These are phyloP conservation scores for Calonectria pauciramosa DNA, from an alignment of 2,329 filamentous ascomycete species.

Conservation along the genomic window DNA sequence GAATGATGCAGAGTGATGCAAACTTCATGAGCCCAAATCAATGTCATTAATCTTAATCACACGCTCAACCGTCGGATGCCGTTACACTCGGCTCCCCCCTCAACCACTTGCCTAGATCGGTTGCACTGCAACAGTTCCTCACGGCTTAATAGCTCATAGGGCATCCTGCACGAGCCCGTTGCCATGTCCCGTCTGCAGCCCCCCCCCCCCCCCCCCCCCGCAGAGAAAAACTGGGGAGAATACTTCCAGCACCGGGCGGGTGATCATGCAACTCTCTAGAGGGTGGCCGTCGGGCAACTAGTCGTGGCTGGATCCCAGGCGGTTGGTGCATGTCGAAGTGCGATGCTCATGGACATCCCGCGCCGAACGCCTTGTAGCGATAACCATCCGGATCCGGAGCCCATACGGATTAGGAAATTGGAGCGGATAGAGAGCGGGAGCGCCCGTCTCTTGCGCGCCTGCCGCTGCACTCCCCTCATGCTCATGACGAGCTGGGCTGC, in stretches of 20 bases:
- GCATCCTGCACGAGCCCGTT: conserved; percentile 33
- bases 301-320: conserved; percentile 25
- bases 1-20: not conserved
- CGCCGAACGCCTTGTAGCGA: conserved; percentile 30
- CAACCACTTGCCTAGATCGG: conserved; percentile 29
- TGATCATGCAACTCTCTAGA: conserved; percentile 12
- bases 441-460: conserved; percentile 44
- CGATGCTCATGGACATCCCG: conserved; percentile 35
- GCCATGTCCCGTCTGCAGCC: conserved; percentile 17
- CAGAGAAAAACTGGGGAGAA: not conserved
- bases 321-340: conserved; percentile 30
- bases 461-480: conserved; percentile 39
- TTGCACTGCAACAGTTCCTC: conserved; percentile 28
- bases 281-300: conserved; percentile 30
- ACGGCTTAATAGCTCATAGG: conserved; percentile 30
- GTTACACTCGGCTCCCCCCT: conserved; percentile 1
- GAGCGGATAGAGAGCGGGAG: conserved; percentile 40
- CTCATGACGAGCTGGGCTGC: conserved; percentile 17
- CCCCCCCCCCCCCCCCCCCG: conserved; percentile 22
- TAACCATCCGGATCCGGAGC: conserved; percentile 34
- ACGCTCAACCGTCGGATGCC: not conserved
- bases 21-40: not conserved
- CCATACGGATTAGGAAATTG: conserved; percentile 32
- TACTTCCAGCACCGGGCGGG: not conserved
- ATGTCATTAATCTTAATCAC: not conserved